These are phyloP conservation scores for Metarhizium anisopliae DNA, from an alignment of 2,329 filamentous ascomycete species.

Conservation along the genomic window DNA sequence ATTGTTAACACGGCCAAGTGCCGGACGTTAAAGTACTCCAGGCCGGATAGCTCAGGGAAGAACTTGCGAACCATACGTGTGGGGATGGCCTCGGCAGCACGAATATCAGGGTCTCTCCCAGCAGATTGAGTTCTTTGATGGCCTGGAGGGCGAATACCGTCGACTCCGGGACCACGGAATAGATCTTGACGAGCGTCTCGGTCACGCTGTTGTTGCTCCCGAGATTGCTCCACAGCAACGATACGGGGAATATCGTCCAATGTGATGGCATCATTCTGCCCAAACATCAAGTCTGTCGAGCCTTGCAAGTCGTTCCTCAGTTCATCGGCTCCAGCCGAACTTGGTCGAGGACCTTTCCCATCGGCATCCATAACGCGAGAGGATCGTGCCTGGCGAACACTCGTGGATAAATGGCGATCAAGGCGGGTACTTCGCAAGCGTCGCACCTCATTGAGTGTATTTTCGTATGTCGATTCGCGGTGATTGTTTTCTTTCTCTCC, in stretches of 20 bases:
- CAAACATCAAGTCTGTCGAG: slow-evolving; percentile 74
- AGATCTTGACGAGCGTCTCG: slow-evolving; percentile 47
- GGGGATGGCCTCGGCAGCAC: slow-evolving; percentile 42
- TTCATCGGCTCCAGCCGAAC: slow-evolving; percentile 58
- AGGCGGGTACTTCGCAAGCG: slow-evolving; percentile 85
- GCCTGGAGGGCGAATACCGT: slow-evolving; percentile 47
- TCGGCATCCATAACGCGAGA: slow-evolving; percentile 76
- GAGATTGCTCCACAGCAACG: slow-evolving; percentile 88
- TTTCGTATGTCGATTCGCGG: slow-evolving; percentile 77
- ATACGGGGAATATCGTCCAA: slow-evolving; percentile 94
- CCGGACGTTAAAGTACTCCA: slow-evolving; percentile 96
- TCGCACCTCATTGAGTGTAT: slow-evolving; percentile 90
- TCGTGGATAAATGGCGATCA: slow-evolving; percentile 89
- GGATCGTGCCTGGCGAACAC: slow-evolving; percentile 79
- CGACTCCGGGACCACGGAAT: slow-evolving; percentile 45
- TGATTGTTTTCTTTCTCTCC: slow-evolving; percentile 39
- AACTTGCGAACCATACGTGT: slow-evolving; percentile 62
- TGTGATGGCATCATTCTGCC: slow-evolving; percentile 82
- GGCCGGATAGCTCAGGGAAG: slow-evolving; percentile 88
- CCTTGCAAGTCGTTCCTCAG: slow-evolving; percentile 30
- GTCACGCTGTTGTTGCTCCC: slow-evolving; percentile 70
- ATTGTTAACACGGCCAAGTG: slow-evolving; percentile 92
- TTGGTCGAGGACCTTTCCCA: slow-evolving; percentile 58
- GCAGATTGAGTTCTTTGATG: slow-evolving; percentile 55
- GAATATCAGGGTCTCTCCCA: slow-evolving; percentile 40